Evolutionary conservation across 495 filamentous ascomycete genomes (phyloP).

Genomic region (Penicillium parvum): DNA sequence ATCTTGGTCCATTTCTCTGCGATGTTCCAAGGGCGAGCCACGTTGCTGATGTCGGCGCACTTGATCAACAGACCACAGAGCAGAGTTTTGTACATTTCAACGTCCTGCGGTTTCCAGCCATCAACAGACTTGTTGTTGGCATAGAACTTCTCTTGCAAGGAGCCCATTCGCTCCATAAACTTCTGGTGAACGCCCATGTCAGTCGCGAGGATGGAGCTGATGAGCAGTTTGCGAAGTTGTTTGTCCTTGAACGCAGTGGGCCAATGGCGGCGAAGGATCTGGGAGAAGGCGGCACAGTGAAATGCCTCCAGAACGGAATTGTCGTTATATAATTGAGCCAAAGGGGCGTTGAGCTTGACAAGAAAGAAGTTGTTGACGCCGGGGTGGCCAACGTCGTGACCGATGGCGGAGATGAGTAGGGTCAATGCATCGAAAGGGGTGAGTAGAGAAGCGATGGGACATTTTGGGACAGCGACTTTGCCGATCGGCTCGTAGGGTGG

Average conservation of each 20-base stretch:
- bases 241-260: constrained; percentile 68
- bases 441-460: constrained; percentile 68
- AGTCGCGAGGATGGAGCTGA: constrained; percentile 90
- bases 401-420: constrained; percentile 88
- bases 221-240: constrained; percentile 82
- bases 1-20: constrained; percentile 86
- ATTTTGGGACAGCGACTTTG: constrained; percentile 29
- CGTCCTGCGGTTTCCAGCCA: constrained; percentile 66
- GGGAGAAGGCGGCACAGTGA: constrained; percentile 94
- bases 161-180: constrained; percentile 81
- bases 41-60: constrained; percentile 98
- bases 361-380: constrained; percentile 98
- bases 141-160: constrained; percentile 69
- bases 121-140: constrained; percentile 55
- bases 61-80: constrained; percentile 90
- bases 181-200: constrained; percentile 97
- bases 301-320: constrained; percentile 95
- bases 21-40: constrained; percentile 77
- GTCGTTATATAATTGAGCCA: constrained; percentile 98
- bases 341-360: constrained; percentile 83
- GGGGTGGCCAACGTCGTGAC: constrained; percentile 95
- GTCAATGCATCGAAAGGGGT: constrained; percentile 83
- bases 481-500: constrained; percentile 53
- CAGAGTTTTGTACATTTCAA: constrained; percentile 70
- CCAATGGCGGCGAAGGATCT: constrained; percentile 93